phyloP scores from a whole-genome alignment of 1,139 yeast species.

The Yamadazyma aaseri region DNA sequence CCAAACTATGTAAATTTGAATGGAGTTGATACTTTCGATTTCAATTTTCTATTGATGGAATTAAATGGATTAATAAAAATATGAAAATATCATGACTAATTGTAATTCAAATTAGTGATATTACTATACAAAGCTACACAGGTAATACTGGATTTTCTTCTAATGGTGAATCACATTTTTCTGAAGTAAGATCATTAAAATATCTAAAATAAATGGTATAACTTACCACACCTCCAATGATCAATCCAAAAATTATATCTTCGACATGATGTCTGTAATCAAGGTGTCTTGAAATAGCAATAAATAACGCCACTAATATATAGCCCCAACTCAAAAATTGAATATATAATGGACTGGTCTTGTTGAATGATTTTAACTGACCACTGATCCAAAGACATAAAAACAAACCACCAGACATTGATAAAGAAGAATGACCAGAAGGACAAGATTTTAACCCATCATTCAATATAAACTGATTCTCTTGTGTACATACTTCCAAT shows the following conservation, averaged over 20 bases:
- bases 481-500: conserved; percentile 39
- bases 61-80: conserved; percentile 8
- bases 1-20: conserved; percentile 16
- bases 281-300: conserved; percentile 40
- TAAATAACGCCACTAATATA: conserved; percentile 31
- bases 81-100: too few relatives aligned
- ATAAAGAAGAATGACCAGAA: conserved; percentile 45
- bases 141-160: conserved; percentile 9
- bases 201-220: conserved; percentile 26
- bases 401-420: conserved; percentile 41
- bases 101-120: too few relatives aligned
- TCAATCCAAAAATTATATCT: conserved; percentile 38
- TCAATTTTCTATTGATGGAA: conserved; percentile 9
- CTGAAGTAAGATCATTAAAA: conserved; percentile 11
- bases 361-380: conserved; percentile 24
- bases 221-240: conserved; percentile 26
- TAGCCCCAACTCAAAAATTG: conserved; percentile 23
- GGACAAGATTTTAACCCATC: conserved; percentile 52
- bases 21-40: conserved; percentile 14
- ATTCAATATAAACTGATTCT: conserved; percentile 31
- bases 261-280: conserved; percentile 47
- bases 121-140: too few relatives aligned
- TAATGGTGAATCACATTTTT: conserved; percentile 8
- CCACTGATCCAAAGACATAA: conserved; percentile 43
- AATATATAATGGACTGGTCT: conserved; percentile 11